Conservation (phyloP, 176 grass and related monocot genomes). For the Oryza brachyantha region DNA sequence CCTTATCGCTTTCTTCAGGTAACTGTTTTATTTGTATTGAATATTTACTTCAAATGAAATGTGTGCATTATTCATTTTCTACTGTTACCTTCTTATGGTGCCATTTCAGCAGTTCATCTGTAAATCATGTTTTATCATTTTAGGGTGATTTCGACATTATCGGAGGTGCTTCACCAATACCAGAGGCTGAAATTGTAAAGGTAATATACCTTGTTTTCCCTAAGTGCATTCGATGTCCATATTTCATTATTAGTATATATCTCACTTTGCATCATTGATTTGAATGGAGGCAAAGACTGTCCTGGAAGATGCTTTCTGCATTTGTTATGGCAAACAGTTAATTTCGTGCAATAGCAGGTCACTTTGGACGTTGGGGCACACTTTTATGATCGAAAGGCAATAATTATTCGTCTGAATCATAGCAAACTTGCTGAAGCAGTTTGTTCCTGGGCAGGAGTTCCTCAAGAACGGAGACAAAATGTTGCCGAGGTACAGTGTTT, state of each 20-base stretch:
- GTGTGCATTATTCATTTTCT: not conserved
- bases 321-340: conserved; percentile 17
- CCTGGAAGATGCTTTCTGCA: not conserved
- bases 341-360: conserved; percentile 48
- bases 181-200: conserved; percentile 85
- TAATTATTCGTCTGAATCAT: conserved; percentile 85
- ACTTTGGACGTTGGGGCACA: conserved; percentile 64
- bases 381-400: conserved; percentile 67
- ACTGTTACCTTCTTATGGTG: conserved; percentile 18
- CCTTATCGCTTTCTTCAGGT: conserved; percentile 94
- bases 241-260: conserved; percentile 15
- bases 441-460: conserved; percentile 81
- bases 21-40: conserved; percentile 25
- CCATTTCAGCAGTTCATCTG: conserved; percentile 23
- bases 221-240: not conserved
- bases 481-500: conserved; percentile 74
- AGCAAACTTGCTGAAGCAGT: conserved; percentile 77
- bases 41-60: not conserved
- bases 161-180: conserved; percentile 75
- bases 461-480: conserved; percentile 63
- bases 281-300: conserved; percentile 1
- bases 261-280: conserved; percentile 20
- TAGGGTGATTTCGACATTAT: conserved; percentile 98
- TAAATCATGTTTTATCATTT: conserved; percentile 27
- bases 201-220: conserved; percentile 38